Evolutionary conservation across 2,329 filamentous ascomycete genomes (phyloP), one percentile per base, ranked within the genome.

Genomic region (Monosporascus sp.): DNA sequence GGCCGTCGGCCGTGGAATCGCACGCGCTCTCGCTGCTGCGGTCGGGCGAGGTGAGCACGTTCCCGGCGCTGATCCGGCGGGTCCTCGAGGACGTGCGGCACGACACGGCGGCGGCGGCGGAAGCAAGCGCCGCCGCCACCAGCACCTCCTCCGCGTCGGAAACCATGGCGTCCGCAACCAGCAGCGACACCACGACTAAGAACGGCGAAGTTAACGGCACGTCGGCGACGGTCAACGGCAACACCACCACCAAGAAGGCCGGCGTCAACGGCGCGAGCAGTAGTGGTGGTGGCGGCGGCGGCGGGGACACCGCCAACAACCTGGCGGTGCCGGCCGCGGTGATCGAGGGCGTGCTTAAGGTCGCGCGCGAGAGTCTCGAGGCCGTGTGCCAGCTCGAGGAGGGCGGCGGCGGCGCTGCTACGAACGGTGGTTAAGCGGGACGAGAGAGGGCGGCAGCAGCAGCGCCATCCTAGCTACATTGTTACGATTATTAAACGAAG

Each of bases 11-110:
- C 48, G 72, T 87, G 57, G 81, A 86, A 62, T 69, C 72, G 51
- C 82, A 85, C 68, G 83, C 83, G 39, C 76, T 86, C 36, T 60
- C 75, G 20, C 78, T 86, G 59, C 77, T 86, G 24, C 83, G 83
- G 57, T 78, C 75, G 45, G 81, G 81, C 67, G 79, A 85, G 56
- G 75, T 77, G 48, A 77, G 75, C 22, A 83, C 78, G 5, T 86
- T 85, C 65, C 82, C 82, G 2, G 76, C 74, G n/a, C 79, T 86
- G 31, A 75, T 87, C 56, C 71, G 74, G 50, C 80, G 79, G 55
- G 79, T 87, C 20, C 73, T 87, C 60, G 80, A 85, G 54, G 83
- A 87, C 65, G 77, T 87, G 51, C 78, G 79, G 48, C 73, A 76
- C 54, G 79, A 81, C 55, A 77, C 75, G 5, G 66, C 72, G 7